Base-by-base conservation (phyloP, 2,329 filamentous ascomycete genomes). In the Aspergillus latus region DNA sequence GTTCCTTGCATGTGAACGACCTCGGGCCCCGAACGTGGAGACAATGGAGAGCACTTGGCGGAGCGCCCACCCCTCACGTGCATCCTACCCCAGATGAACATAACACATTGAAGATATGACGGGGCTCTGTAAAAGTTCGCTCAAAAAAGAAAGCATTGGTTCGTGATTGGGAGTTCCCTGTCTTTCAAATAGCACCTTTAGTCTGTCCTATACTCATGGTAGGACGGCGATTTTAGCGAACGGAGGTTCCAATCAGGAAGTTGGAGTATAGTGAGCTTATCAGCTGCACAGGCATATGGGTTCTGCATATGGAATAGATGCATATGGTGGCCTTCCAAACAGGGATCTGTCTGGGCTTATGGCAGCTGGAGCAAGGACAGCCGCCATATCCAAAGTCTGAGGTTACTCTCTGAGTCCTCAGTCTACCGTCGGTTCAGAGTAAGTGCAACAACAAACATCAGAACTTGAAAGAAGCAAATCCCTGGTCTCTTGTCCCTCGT, bases 1-100 rank as follows among this genome's bases (percentile, higher is more conserved):
- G 44, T 32, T 45, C 15, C 48, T 59, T 57, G 58, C 63, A 65
- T 65, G 63, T 65, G 63, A 65, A 54, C 61, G 58, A 65, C 63
- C 63, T 65, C 63, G 63, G 63, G 59, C 49, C 21, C 59, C 55
- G 49, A 40, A 29, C 50, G 59, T 49, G 62, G 45, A 58, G 52
- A 56, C 21, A 3, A 21, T 21, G 21, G 21, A 21, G 21, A 21
- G 21, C 21, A 21, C 21, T 21, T 21, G 56, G 43, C 36, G 43
- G 42, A 36, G 48, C 53, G 47, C 47, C 53, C 49, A 49, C 34
- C 30, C 39, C 61, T 65, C 63, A 65, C 63, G 63, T 65, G 63
- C 55, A 47, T 57, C 58, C 57, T 21, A 21, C 21, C 56, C 61
- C 59, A 58, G 59, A 57, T 11, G 5, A 16, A 32, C n/a, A 46